Evolutionary conservation across 495 filamentous ascomycete species (phyloP).

Genomic region (Trichoderma virens): DNA sequence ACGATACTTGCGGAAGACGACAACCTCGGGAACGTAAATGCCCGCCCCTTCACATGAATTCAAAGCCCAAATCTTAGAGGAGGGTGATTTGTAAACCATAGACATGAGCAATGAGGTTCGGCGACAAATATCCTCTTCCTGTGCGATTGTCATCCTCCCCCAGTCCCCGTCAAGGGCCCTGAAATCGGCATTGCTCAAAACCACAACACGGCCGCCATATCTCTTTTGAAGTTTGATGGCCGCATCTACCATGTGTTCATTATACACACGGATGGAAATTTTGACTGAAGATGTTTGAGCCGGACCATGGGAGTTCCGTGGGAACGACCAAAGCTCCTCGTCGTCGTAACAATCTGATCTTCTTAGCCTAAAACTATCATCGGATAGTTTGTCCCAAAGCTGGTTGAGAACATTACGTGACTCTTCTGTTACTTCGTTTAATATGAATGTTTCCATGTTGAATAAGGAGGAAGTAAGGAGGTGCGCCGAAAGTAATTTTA

Average conservation of each 20-base stretch:
- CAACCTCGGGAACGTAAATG: constrained; percentile 51
- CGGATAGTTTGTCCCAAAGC: no score
- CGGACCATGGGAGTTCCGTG: constrained; percentile 18
- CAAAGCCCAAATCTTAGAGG: no score
- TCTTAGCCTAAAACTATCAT: no score
- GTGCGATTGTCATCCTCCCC: constrained; percentile 44
- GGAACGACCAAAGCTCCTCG: constrained; percentile 12
- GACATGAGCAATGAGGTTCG: constrained; percentile 49
- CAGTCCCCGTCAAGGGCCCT: constrained; percentile 47
- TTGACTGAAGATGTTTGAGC: neutral
- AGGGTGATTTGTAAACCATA: no score
- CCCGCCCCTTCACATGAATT: constrained; percentile 23
- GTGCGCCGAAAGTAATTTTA: no score
- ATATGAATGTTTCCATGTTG: no score
- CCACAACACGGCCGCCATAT: constrained; percentile 31
- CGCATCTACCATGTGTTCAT: constrained; percentile 14
- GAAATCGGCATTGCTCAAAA: constrained; percentile 57
- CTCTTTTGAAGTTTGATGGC: neutral
- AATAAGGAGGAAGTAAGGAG: no score
- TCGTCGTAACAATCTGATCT: no score
- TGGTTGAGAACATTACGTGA: no score
- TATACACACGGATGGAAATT: constrained; percentile 4
- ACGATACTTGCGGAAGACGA: constrained; percentile 43
- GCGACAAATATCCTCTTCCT: constrained; percentile 61
- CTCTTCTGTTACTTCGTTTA: no score